A percentile compares a stretch with the other conserved stretches of the same genome.
phyloP scores from a whole-genome alignment of 352 stramenopile species.

The Globisporangium ultimum region DNA sequence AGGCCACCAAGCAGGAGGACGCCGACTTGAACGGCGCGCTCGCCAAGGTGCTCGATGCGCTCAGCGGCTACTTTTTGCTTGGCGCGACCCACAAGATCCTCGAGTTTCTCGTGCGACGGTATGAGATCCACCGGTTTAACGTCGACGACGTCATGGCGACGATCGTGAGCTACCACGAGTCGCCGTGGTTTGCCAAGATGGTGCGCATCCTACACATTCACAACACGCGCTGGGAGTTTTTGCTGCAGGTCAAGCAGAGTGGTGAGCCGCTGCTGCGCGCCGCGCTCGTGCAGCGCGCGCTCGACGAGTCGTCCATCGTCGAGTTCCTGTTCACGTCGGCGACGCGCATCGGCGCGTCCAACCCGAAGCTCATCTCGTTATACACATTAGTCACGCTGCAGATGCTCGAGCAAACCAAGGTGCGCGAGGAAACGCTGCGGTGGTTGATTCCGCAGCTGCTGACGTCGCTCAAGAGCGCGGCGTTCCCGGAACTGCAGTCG shows the following conservation, averaged over 20 bases:
- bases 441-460: constrained; percentile 81
- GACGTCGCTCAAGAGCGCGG: constrained; percentile 56
- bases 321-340: constrained; percentile 70
- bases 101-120: constrained; percentile 88
- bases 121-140: constrained; percentile 85
- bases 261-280: constrained; percentile 60
- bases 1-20: constrained; percentile 59
- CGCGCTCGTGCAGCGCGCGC: constrained; percentile 70
- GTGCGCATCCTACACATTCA: constrained; percentile 81
- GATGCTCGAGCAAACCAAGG: constrained; percentile 62
- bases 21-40: constrained; percentile 63
- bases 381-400: constrained; percentile 80
- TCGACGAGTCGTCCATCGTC: constrained; percentile 72
- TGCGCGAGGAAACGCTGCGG: constrained; percentile 70
- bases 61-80: constrained; percentile 83
- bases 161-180: constrained; percentile 87
- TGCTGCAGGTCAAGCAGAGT: constrained; percentile 69
- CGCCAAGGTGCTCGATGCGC: constrained; percentile 66
- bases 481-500: constrained; percentile 73
- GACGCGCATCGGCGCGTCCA: constrained; percentile 51
- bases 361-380: constrained; percentile 84
- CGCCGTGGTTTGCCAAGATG: constrained; percentile 80
- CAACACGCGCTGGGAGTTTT: constrained; percentile 80
- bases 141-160: constrained; percentile 78
- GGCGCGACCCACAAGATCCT: constrained; percentile 81